These are phyloP conservation scores for Pythium vanterpoolii DNA, from an alignment of 352 stramenopile genomes.

Conservation along the genomic window DNA sequence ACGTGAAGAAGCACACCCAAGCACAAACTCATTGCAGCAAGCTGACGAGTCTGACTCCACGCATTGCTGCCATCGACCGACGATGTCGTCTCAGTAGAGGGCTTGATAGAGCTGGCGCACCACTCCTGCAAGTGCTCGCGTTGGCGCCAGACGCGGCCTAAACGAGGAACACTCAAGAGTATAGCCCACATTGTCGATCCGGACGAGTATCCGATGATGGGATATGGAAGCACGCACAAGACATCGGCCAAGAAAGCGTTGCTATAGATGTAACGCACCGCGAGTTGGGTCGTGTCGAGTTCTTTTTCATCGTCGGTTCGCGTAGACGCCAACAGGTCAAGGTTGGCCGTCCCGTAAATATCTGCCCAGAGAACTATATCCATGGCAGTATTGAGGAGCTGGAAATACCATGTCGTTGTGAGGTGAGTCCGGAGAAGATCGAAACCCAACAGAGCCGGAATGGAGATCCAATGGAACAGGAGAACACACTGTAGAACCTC, in stretches of 20 bases:
- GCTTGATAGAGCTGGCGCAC: conserved; percentile 17
- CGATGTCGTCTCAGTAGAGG: conserved; percentile 5
- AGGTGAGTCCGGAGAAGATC: conserved; percentile 24
- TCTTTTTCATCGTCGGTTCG: conserved; percentile 29
- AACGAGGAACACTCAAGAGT: conserved; percentile 31
- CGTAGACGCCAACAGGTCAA: conserved; percentile 25
- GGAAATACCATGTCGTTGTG: conserved; percentile 7
- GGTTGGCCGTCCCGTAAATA: conserved; percentile 49
- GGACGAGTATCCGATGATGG: conserved; percentile 16
- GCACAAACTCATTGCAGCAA: conserved; percentile 8
- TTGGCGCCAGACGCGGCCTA: conserved; percentile 36
- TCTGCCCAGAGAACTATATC: conserved; percentile 41
- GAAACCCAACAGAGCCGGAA: conserved; percentile 42
- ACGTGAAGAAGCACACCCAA: conserved; percentile 19
- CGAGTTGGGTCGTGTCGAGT: conserved; percentile 20
- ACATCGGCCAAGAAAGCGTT: conserved; percentile 32
- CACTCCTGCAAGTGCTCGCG: conserved; percentile 35
- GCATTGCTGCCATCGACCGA: neutral
- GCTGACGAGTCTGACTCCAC: conserved; percentile 13
- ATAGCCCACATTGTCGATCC: neutral
- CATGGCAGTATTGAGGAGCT: conserved; percentile 21
- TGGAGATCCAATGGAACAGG: conserved; percentile 34
- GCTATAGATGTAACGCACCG: conserved; percentile 24
- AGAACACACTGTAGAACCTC: conserved; percentile 37
- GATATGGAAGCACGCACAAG: conserved; percentile 42